A percentile compares a stretch with the other conserved stretches of the same genome.
Conservation (phyloP, 768 basidiomycete genomes). For the Sutorius australiensis region DNA sequence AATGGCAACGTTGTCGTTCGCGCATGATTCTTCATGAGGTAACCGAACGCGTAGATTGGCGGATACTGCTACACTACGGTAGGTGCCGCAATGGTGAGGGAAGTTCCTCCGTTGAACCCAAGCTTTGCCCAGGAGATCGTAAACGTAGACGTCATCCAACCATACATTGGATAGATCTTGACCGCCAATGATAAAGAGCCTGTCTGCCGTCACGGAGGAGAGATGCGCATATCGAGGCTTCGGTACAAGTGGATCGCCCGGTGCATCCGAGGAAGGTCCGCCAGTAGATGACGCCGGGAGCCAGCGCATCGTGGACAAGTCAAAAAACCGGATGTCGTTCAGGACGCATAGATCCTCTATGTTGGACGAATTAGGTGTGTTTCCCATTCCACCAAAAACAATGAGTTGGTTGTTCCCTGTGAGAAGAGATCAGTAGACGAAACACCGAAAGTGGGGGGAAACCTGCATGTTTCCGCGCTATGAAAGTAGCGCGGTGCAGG, state of each 20-base stretch:
- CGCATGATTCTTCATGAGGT: constrained; percentile 55
- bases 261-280: constrained; percentile 31
- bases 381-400: constrained; percentile 94
- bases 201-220: constrained; percentile 78
- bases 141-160: constrained; percentile 91
- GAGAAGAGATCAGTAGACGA: constrained; percentile 14
- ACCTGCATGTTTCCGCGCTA: constrained; percentile 77
- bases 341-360: constrained; percentile 87
- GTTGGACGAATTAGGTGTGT: constrained; percentile 62
- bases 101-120: constrained; percentile 84
- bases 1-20: constrained; percentile 37
- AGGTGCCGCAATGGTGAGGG: constrained; percentile 93
- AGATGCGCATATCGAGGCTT: constrained; percentile 93
- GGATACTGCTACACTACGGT: constrained; percentile 88
- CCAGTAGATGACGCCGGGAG: constrained; percentile 41
- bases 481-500: constrained; percentile 94
- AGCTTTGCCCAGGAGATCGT: constrained; percentile 64
- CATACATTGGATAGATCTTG: constrained; percentile 93
- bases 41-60: constrained; percentile 64
- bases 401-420: constrained; percentile 84
- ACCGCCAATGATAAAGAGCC: constrained; percentile 89
- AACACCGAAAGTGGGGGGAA: not conserved
- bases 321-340: constrained; percentile 88
- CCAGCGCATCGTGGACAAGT: constrained; percentile 71
- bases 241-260: constrained; percentile 55